These are phyloP conservation scores for Torulaspora indica DNA, from an alignment of 805 yeast species.

Conservation along the genomic window DNA sequence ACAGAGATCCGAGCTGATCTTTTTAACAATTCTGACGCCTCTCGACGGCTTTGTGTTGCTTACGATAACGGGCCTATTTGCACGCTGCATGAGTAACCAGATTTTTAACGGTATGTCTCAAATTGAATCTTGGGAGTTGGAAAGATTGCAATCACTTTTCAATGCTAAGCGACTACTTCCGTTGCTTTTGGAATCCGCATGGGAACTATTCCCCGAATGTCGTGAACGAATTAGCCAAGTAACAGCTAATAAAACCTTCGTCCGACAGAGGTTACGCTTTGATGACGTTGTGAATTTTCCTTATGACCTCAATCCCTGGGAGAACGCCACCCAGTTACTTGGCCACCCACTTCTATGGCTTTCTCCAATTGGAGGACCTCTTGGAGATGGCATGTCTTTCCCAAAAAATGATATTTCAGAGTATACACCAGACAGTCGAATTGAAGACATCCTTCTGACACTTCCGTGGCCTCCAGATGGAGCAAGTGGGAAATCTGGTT, in stretches of 20 bases:
- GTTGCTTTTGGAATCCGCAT: slow-evolving; percentile 43
- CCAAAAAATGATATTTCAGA: slow-evolving; percentile 49
- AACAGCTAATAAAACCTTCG: slow-evolving; percentile 16
- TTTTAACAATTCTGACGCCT: slow-evolving; percentile 52
- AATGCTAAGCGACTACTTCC: slow-evolving; percentile 46
- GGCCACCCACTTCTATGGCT: slow-evolving; percentile 67
- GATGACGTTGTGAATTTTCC: slow-evolving; percentile 74
- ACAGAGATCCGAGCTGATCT: slow-evolving; percentile 47
- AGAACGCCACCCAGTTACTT: slow-evolving; percentile 48
- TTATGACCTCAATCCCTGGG: slow-evolving; percentile 62
- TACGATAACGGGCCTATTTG: slow-evolving; percentile 53
- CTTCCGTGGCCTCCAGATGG: slow-evolving; percentile 96
- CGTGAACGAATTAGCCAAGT: slow-evolving; percentile 12
- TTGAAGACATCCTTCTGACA: slow-evolving; percentile 53
- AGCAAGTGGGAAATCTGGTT: slow-evolving; percentile 39
- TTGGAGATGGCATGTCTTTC: slow-evolving; percentile 56
- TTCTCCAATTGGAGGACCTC: slow-evolving; percentile 64
- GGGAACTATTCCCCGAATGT: slow-evolving; percentile 38
- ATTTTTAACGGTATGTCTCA: slow-evolving; percentile 70
- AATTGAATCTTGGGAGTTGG: slow-evolving; percentile 90
- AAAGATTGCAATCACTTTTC: slow-evolving; percentile 66
- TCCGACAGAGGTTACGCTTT: slow-evolving; percentile 38
- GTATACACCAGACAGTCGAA: slow-evolving; percentile 21
- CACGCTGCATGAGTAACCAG: slow-evolving; percentile 57
- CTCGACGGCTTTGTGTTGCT: slow-evolving; percentile 55